Evolutionary conservation across 441 rosid species (phyloP).

Genomic region (Pelargonium exstipulatum): DNA sequence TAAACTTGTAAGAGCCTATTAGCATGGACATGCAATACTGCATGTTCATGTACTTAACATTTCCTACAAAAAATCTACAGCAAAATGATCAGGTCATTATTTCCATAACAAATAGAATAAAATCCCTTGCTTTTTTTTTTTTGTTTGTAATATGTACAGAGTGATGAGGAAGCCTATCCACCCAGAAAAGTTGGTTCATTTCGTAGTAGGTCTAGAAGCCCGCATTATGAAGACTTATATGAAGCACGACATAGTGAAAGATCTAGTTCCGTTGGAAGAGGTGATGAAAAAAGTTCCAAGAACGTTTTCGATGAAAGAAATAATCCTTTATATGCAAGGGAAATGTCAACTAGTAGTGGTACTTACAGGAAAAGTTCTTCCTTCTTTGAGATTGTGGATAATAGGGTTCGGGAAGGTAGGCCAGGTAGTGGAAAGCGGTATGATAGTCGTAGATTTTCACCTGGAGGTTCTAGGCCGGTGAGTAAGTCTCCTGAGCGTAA

Average conservation of each 20-base stretch:
- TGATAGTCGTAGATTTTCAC: too few species aligned
- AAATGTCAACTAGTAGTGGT: constrained; percentile 42
- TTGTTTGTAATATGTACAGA: not conserved
- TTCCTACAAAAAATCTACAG: too few species aligned
- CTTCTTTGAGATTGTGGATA: constrained; percentile 81
- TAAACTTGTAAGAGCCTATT: constrained; percentile 43
- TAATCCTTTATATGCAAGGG: constrained; percentile 39
- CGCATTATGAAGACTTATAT: constrained; percentile 32
- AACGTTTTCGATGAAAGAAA: constrained; percentile 49
- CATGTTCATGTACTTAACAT: not conserved
- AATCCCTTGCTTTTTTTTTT: too few species aligned
- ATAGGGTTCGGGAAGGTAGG: constrained; percentile 56
- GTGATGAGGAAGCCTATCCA: constrained; percentile 32
- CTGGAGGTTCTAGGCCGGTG: too few species aligned
- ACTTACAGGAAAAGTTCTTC: constrained; percentile 37
- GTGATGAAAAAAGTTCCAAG: constrained; percentile 35
- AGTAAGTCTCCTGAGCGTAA: too few species aligned
- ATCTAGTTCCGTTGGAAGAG: constrained; percentile 33
- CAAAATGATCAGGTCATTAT: too few species aligned
- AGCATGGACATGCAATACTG: not conserved
- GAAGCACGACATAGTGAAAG: constrained; percentile 28
- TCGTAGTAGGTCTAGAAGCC: constrained; percentile 37
- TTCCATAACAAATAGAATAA: too few species aligned
- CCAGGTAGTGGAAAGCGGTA: constrained; percentile 10
- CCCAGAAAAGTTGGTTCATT: constrained; percentile 32